These are phyloP conservation scores for Rhytidiadelphus loreus DNA, from an alignment of 225 moss, liverwort and hornwort species.

Conservation along the genomic window DNA sequence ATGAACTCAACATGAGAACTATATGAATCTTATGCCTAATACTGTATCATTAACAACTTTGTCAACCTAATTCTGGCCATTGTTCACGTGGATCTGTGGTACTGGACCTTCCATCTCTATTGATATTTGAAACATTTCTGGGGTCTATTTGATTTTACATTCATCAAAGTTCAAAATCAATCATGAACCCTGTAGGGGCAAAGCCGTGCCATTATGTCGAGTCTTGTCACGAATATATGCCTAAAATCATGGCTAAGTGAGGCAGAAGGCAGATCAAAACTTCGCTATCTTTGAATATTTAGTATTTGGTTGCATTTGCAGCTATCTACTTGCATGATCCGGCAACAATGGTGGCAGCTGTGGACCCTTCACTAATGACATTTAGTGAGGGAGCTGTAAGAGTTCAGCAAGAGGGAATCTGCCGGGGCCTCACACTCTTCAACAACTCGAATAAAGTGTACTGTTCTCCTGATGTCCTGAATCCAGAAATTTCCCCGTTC, in stretches of 20 bases:
- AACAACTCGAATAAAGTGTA: constrained; percentile 63
- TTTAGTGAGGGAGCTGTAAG: constrained; percentile 64
- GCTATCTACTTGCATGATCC: constrained; percentile 95
- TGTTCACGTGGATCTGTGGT: neutral
- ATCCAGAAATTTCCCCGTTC: neutral
- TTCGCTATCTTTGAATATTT: neutral
- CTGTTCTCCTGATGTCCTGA: neutral
- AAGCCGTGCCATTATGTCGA: neutral
- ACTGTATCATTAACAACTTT: too few relatives aligned
- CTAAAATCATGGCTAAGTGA: neutral
- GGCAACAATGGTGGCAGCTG: constrained; percentile 86
- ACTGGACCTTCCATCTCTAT: neutral
- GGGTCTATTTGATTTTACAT: neutral
- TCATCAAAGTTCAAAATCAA: neutral
- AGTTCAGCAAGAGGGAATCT: constrained; percentile 81
- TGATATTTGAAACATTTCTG: neutral
- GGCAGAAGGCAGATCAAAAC: neutral
- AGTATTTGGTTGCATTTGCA: constrained; percentile 18
- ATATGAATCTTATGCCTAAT: neutral
- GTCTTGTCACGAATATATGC: neutral
- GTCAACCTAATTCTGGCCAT: neutral
- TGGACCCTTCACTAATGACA: constrained; percentile 82
- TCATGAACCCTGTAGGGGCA: neutral
- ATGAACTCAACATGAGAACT: neutral
- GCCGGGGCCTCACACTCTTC: constrained; percentile 80